Base-by-base conservation (phyloP, 2,329 filamentous ascomycete genomes). In the Akanthomyces uredinophilus region DNA sequence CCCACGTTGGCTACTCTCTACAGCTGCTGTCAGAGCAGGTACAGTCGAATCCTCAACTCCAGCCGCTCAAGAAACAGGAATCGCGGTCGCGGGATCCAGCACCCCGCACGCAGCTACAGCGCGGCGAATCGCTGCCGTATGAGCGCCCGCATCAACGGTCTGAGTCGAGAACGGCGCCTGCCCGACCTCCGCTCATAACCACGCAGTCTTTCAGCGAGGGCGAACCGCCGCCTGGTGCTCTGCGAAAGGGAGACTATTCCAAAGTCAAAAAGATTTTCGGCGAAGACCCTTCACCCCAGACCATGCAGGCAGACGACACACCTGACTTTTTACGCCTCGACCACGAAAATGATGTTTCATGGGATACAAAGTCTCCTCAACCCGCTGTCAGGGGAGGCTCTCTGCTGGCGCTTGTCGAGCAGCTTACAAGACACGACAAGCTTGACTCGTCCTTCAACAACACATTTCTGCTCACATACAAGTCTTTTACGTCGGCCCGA, bases 391-490 rank as follows among this genome's bases (percentile, higher is more conserved):
- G 93, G 73, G 95, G 94, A 67, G 95, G 95, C 52, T 96, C 94
- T 1, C 78, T 99, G 22, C 83, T 91, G 35, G 95, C 91, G 5
- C 80, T 99, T 62, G 95, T 97, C 6, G 95, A 98, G 74, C 94
- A 98, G 71, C 83, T 99, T 50, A 99, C 95, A 18, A 87, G 95
- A 54, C 95, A 99, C 71, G 95, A 99, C 77, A 95, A 96, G 71
- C 84, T 96, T 16, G 95, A 98, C 71, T 92, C 93, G 3, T 94
- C 85, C 65, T 98, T 98, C 78, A 98, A 98, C 79, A 96, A 94
- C 70, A 99, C 95, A 1, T 99, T 99, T 81, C 86, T 99, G 18
- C 84, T 99, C 43, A 99, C 95, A 1, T 99, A 99, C 74, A 86
- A 91, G 65, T 99, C 95, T 0, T 99, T 99, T 71, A 98, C 95